Percentiles rank a stretch among this genome's conserved stretches.
Evolutionary conservation across 2,329 filamentous ascomycete genomes (phyloP).

Genomic region (Magnaporthales sp.): DNA sequence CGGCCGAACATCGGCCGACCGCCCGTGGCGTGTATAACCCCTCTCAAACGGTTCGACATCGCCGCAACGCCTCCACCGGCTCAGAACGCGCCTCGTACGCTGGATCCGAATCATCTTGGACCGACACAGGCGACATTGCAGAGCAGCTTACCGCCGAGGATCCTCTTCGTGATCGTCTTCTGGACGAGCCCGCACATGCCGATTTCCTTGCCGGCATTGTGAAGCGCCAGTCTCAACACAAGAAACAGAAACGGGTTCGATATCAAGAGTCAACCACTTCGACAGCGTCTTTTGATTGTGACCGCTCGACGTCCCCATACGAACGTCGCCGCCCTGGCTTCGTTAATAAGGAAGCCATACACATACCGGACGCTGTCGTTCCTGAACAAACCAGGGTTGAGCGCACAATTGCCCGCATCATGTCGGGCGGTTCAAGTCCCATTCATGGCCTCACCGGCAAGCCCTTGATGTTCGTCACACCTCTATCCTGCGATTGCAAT

Average conservation of each 20-base stretch:
- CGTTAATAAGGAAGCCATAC: conserved; percentile 68
- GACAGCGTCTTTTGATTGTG: too few relatives aligned
- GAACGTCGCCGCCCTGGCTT: conserved; percentile 25
- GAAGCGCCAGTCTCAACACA: conserved; percentile 33
- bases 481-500: neutral
- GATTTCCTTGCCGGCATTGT: conserved; percentile 44
- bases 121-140: conserved; percentile 88
- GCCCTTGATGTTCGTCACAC: conserved; percentile 65
- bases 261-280: conserved; percentile 47
- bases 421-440: conserved; percentile 70
- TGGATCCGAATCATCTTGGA: conserved; percentile 57
- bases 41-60: conserved; percentile 25
- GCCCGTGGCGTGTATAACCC: conserved; percentile 30
- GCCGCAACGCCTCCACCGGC: conserved; percentile 36
- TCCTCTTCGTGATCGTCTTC: conserved; percentile 63
- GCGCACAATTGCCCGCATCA: conserved; percentile 70
- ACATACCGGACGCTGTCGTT: conserved; percentile 61
- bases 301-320: conserved; percentile 10
- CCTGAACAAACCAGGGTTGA: conserved; percentile 53
- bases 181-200: conserved; percentile 52
- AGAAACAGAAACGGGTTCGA: conserved; percentile 56
- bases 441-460: conserved; percentile 93
- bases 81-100: conserved; percentile 26
- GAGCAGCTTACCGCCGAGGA: conserved; percentile 83
- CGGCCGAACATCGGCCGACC: conserved; percentile 13